Evolutionary conservation across 768 basidiomycete species (phyloP).

Genomic region (Holtermannia corniformis): DNA sequence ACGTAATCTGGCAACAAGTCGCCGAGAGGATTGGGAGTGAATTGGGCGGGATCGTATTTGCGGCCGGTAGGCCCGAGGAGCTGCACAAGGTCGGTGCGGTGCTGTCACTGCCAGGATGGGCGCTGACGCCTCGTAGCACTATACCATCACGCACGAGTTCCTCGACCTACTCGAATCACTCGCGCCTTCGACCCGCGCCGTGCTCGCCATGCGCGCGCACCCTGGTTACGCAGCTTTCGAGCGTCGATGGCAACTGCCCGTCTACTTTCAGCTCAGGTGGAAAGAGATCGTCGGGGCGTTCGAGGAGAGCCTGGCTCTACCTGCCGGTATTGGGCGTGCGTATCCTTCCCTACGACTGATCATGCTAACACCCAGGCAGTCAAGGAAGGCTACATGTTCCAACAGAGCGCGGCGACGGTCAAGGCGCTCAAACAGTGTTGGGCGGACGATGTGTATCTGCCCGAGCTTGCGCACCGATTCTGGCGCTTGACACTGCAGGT

Average conservation of each 20-base stretch:
- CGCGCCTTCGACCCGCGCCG: conserved; percentile 62
- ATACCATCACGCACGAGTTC: conserved; percentile 73
- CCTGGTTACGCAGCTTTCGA: conserved; percentile 63
- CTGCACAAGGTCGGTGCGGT: conserved; percentile 62
- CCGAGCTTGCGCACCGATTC: conserved; percentile 70
- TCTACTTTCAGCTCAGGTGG: conserved; percentile 95
- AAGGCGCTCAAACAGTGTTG: conserved; percentile 68
- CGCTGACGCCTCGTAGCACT: conserved; percentile 58
- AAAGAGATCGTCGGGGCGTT: conserved; percentile 76
- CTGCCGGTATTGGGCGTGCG: neutral
- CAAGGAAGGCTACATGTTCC: conserved; percentile 31
- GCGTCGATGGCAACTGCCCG: conserved; percentile 85
- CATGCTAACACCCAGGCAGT: conserved; percentile 1
- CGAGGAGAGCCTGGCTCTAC: conserved; percentile 53
- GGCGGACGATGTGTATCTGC: conserved; percentile 76
- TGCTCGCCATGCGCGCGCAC: conserved; percentile 63
- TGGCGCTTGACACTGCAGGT: conserved; percentile 91
- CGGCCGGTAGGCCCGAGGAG: conserved; percentile 82
- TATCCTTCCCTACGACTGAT: neutral
- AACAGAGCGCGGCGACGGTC: conserved; percentile 62
- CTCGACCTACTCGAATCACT: conserved; percentile 70
- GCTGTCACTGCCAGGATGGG: neutral
- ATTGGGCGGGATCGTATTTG: conserved; percentile 70
- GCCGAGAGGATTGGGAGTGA: conserved; percentile 72
- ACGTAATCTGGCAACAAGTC: conserved; percentile 82